Percentiles rank a stretch among this genome's conserved stretches.
Conservation (phyloP, 2,329 filamentous ascomycete species). For the Escovopsis sp. region DNA sequence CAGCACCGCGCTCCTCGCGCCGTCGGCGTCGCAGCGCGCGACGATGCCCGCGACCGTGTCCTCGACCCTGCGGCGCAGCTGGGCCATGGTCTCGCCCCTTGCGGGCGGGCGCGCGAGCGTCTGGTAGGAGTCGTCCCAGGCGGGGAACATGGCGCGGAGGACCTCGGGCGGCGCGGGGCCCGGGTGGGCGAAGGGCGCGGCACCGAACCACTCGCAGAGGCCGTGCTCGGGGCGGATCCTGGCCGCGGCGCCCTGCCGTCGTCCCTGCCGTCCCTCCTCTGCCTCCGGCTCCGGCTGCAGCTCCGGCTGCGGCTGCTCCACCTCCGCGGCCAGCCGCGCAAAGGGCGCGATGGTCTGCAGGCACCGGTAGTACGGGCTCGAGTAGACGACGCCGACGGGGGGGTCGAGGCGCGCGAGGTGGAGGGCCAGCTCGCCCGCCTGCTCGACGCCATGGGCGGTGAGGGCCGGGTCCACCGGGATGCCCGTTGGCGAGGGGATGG, state of each 20-base stretch:
- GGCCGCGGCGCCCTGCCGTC: slow-evolving; percentile 12
- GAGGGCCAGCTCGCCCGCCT: slow-evolving; percentile 61
- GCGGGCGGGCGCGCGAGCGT: slow-evolving; percentile 46
- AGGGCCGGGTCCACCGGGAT: slow-evolving; percentile 79
- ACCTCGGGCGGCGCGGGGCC: slow-evolving; percentile 49
- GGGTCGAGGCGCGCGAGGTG: slow-evolving; percentile 49
- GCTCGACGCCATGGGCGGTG: slow-evolving; percentile 71
- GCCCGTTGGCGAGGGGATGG: slow-evolving; percentile 67
- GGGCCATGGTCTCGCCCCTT: slow-evolving; percentile 63
- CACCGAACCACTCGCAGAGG: slow-evolving; percentile 80
- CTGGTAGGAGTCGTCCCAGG: slow-evolving; percentile 40
- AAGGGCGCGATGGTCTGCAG: slow-evolving; percentile 72
- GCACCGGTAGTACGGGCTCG: slow-evolving; percentile 75
- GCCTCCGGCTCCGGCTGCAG: too few species aligned
- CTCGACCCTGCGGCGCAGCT: slow-evolving; percentile 69
- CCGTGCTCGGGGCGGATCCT: slow-evolving; percentile 42
- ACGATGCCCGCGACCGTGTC: slow-evolving; percentile 57
- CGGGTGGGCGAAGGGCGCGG: slow-evolving; percentile 74
- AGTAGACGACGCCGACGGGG: slow-evolving; percentile 64
- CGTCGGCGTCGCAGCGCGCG: slow-evolving; percentile 53
- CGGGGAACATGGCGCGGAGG: slow-evolving; percentile 54
- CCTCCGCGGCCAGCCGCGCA: too few species aligned
- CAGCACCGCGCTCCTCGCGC: slow-evolving; percentile 57
- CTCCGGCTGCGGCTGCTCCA: slow-evolving; percentile 21
- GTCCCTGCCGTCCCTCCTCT: too few species aligned